Base-by-base conservation (phyloP, 2,329 filamentous ascomycete species). In the Magnaporthiopsis incrustans region DNA sequence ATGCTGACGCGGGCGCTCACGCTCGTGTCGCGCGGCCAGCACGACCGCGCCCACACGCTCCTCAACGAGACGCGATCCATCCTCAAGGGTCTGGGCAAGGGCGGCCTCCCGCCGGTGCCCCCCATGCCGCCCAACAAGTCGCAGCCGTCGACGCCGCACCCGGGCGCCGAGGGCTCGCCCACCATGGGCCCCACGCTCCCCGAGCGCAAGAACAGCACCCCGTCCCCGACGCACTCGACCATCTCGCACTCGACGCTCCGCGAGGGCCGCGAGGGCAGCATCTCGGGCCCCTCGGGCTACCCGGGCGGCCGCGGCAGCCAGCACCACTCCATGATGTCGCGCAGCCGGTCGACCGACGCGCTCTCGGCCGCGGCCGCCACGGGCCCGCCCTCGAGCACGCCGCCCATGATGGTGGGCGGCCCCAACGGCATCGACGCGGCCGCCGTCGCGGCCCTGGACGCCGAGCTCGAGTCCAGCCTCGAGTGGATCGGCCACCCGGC, bases 401-500 rank as follows among this genome's bases (percentile, higher is more conserved):
- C 61, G 26, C 27, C 30, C 25, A 27, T 30, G 50, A 57, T 30
- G 15, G 61, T 11, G 50, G 50, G 27, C 18, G 76, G 73, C 12
- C 71, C 77, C 10, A 85, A 87, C 8, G 90, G 92, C n/a, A 94
- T 99, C 64, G 95, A 99, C 71, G 78, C 85, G 7, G 82, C 82
- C 50, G 95, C 91, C 0, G 94, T 98, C 71, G 82, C 86, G 30
- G 93, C 95, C 2, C 85, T 99, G 25, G 95, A 99, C 74, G 86
- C 90, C 1, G 95, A 99, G 75, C 84, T 99, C 44, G 92, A 97
- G 74, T 86, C 90, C 44, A 91, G 90, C 62, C 80, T 99, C 22
- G 95, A 99, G 77, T 99, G 95, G 95, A 98, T 99, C 76, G 92
- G 90, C 73, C 95, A 99, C 72, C 95, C 95, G 1, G 93, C 93